A percentile compares a stretch with the other conserved stretches of the same genome.
Evolutionary conservation across 192 early-diverging fungal species (phyloP).

Genomic region (Umbelopsis ramanniana): DNA sequence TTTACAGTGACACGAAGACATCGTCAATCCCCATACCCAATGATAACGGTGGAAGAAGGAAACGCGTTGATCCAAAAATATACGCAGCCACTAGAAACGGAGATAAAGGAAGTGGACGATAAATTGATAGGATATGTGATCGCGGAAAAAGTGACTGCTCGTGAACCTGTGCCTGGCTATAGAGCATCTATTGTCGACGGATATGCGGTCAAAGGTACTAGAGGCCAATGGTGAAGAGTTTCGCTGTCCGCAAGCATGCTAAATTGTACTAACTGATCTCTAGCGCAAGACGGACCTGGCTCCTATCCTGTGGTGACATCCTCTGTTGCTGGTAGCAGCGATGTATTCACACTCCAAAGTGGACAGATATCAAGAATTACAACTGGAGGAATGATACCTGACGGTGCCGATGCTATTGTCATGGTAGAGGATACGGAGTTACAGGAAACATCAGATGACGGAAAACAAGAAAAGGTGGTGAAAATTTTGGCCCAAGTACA

Average conservation of each 20-base stretch:
- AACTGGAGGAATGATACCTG: constrained; percentile 87
- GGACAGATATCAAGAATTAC: constrained; percentile 79
- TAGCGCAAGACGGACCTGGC: constrained; percentile 81
- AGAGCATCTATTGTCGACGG: constrained; percentile 92
- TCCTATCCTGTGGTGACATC: constrained; percentile 67
- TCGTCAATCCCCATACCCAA: constrained; percentile 83
- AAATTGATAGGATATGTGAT: constrained; percentile 67
- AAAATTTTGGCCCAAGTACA: constrained; percentile 13
- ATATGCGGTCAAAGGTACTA: constrained; percentile 84
- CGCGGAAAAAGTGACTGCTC: constrained; percentile 74
- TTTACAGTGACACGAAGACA: constrained; percentile 61
- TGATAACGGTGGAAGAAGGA: constrained; percentile 76
- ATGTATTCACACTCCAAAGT: constrained; percentile 39
- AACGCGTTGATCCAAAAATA: constrained; percentile 54
- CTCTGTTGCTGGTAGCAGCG: constrained; percentile 57
- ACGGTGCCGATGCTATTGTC: constrained; percentile 86
- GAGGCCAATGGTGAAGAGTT: background rate
- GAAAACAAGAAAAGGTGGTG: constrained; percentile 56
- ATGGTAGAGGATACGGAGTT: constrained; percentile 95
- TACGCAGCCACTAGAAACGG: constrained; percentile 36
- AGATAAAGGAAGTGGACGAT: constrained; percentile 47
- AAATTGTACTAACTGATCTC: background rate
- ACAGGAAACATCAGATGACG: constrained; percentile 55
- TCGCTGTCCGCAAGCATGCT: background rate
- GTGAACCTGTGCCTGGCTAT: constrained; percentile 82